phyloP scores from a whole-genome alignment of 73 alveolate species.

The Stentor roeselii region DNA sequence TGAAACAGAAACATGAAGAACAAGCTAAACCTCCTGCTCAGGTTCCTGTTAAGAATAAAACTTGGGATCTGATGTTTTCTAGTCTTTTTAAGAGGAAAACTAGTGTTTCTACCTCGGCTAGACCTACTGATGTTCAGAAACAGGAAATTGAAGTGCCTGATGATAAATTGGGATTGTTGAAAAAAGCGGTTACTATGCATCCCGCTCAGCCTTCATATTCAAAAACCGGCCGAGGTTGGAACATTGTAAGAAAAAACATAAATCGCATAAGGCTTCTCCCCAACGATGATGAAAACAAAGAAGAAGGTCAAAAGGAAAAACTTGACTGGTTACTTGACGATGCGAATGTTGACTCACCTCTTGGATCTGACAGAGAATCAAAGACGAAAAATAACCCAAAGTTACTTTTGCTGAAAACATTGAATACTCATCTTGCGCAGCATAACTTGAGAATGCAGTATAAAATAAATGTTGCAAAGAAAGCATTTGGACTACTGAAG shows the following conservation, averaged over 20 bases:
- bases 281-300: neutral
- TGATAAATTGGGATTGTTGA: neutral
- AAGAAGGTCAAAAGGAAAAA: neutral
- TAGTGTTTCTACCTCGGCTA: neutral
- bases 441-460: constrained; percentile 9
- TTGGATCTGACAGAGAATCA: neutral
- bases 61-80: neutral
- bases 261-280: neutral
- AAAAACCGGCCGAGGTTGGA: neutral
- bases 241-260: neutral
- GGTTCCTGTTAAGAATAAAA: neutral
- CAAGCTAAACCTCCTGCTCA: neutral
- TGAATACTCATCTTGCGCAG: neutral
- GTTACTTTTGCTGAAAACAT: neutral
- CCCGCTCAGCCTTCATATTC: neutral
- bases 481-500: neutral
- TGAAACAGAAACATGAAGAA: constrained; percentile 20
- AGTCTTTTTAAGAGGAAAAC: neutral
- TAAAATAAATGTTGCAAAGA: neutral
- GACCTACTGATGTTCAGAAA: neutral
- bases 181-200: neutral
- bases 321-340: constrained; percentile 11
- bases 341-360: constrained; percentile 4
- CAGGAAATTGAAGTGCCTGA: neutral
- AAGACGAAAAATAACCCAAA: neutral